Base-by-base conservation (phyloP, 352 stramenopile species). In the Pythium aristosporum region DNA sequence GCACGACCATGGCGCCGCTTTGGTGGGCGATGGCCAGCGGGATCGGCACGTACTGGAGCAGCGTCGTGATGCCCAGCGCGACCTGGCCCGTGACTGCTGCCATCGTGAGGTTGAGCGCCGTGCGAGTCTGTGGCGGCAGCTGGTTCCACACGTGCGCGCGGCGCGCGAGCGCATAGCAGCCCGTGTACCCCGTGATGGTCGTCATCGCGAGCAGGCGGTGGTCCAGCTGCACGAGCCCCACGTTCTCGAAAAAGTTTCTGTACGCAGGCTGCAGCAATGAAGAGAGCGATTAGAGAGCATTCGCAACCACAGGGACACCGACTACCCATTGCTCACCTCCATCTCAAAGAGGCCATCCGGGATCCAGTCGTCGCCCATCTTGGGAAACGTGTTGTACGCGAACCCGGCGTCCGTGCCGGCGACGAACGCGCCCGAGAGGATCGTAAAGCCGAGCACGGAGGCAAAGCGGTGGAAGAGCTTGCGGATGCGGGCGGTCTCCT, bases 241-340 rank as follows among this genome's bases (percentile, higher is more conserved):
- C 98, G 73, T 99, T 99, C 72, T 99, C 97, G 68, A 99, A 98
- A 46, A 99, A 90, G 76, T 99, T 99, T 57, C 83, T 84, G 73
- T 94, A 98, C 66, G 77, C 87, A 9, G 96, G 96, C 54, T 75
- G 55, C 21, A 30, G 6, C 18, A 42, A 9, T 21, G 7, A 52
- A 20, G 5, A n/a, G 12, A 20, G 4, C 10, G 32, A 3, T 44
- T 10, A 59, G 12, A 23, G 34, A 4, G 39, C 18, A 13, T 9
- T n/a, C 18, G 39, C 39, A n/a, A 18, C 18, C 25, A 5, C 3
- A 30, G 25, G 39, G 18, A 20, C 7, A 12, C 36, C 36, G 10
- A 46, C 2, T 16, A 2, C 75, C 36, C 47, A 21, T 30, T 5
- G 42, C 60, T 20, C 50, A 75, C 67, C 67, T 91, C 74, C 15